Evolutionary conservation across 2,329 filamentous ascomycete genomes (phyloP).

Genomic region (Aspergillus melleus): DNA sequence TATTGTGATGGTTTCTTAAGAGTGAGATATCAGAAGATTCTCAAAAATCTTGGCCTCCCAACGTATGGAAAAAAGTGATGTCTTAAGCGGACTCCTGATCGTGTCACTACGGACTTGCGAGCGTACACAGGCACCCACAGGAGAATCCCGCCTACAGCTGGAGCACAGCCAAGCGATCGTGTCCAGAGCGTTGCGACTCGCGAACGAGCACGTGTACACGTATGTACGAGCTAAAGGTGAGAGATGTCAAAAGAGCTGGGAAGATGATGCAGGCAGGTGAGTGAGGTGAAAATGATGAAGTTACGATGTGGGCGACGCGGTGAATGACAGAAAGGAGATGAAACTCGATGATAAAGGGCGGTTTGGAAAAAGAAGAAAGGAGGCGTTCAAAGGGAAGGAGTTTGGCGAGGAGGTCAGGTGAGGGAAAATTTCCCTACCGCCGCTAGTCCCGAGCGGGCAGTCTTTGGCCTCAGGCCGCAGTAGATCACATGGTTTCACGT

Average conservation of each 20-base stretch:
- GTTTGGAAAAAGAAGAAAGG: constrained; percentile 3
- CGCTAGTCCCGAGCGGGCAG: constrained; percentile 13
- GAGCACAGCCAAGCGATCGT: constrained; percentile 39
- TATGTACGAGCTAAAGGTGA: constrained; percentile 21
- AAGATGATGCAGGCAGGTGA: constrained; percentile 11
- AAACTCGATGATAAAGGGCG: constrained; percentile 9
- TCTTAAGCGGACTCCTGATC: constrained; percentile 31
- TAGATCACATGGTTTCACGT: neutral
- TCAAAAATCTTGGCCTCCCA: constrained; percentile 10
- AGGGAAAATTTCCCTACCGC: constrained; percentile 14
- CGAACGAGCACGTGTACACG: constrained; percentile 39
- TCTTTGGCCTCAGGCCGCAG: neutral
- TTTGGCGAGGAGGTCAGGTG: constrained; percentile 20
- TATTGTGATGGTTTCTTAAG: constrained; percentile 18
- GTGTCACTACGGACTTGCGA: constrained; percentile 42
- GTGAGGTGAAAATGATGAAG: constrained; percentile 8
- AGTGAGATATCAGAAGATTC: constrained; percentile 10
- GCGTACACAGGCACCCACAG: constrained; percentile 31
- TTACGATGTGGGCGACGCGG: neutral
- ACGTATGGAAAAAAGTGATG: constrained; percentile 17
- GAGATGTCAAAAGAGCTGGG: constrained; percentile 2
- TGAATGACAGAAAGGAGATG: neutral
- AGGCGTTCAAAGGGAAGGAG: constrained; percentile 8
- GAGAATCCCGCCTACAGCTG: constrained; percentile 40
- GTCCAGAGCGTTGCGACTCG: constrained; percentile 29